These are phyloP conservation scores for Cladophialophora carrionii DNA, from an alignment of 2,329 filamentous ascomycete species.

Conservation along the genomic window DNA sequence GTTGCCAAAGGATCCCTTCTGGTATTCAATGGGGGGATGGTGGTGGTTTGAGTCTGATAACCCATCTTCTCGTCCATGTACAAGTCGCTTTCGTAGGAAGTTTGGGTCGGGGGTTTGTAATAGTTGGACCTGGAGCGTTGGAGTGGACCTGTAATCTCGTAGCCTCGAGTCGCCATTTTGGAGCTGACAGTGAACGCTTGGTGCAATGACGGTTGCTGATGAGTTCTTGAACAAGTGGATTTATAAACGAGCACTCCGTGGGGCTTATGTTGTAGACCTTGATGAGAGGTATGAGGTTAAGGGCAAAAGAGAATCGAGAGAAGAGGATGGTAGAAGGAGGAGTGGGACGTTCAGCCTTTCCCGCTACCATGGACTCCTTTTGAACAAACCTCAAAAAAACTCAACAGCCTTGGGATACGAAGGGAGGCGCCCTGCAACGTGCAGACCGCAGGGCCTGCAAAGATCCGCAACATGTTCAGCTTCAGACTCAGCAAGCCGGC, in stretches of 20 bases:
- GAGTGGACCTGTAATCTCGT: slow-evolving; percentile 10
- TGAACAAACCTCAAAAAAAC: background rate
- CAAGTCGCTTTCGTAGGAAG: slow-evolving; percentile 9
- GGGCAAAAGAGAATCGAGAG: background rate
- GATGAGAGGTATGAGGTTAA: background rate
- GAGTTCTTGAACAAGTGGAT: background rate
- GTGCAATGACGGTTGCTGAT: background rate
- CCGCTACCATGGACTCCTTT: background rate
- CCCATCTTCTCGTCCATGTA: slow-evolving; percentile 19
- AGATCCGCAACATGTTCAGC: slow-evolving; percentile 4
- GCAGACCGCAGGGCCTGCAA: background rate
- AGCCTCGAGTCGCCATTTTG: slow-evolving; percentile 9
- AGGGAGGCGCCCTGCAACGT: background rate
- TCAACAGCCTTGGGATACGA: background rate
- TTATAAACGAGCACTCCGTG: background rate
- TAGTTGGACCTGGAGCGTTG: slow-evolving; percentile 15
- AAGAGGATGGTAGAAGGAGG: background rate
- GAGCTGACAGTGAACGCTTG: background rate
- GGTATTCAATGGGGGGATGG: background rate
- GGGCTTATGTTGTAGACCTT: background rate
- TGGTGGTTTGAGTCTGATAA: background rate
- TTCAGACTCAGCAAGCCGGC: background rate
- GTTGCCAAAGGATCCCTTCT: background rate
- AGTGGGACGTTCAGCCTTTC: background rate
- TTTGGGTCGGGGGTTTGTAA: slow-evolving; percentile 8